Conservation (phyloP, 2,329 filamentous ascomycete genomes). For the Trichoderma cornu-damae region DNA sequence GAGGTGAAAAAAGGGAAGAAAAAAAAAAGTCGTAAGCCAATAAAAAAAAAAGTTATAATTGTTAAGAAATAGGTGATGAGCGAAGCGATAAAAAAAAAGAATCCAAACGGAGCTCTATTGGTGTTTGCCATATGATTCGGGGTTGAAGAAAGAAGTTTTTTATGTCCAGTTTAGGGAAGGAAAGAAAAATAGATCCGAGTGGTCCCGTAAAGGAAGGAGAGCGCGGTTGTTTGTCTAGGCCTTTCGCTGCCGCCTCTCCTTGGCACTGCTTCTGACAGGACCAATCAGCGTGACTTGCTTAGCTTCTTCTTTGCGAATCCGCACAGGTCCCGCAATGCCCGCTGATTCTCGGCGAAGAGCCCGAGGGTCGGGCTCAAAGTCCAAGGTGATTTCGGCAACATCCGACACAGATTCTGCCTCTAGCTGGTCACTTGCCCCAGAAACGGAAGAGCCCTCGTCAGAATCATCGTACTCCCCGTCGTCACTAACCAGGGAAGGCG, state of each 20-base stretch:
- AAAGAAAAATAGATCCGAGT: no score
- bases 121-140: background rate
- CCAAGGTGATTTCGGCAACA: conserved; percentile 57
- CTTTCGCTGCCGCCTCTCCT: conserved; percentile 30
- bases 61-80: background rate
- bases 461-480: conserved; percentile 74
- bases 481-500: conserved; percentile 74
- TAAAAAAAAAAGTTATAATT: conserved; percentile 11
- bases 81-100: conserved; percentile 12
- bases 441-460: conserved; percentile 57
- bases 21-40: conserved; percentile 7
- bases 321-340: conserved; percentile 41
- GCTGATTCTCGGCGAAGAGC: conserved; percentile 42
- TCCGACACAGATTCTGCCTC: conserved; percentile 58
- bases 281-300: conserved; percentile 54
- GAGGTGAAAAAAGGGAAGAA: no score
- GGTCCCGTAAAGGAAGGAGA: background rate
- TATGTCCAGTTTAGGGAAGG: conserved; percentile 3
- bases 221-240: conserved; percentile 18
- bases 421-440: conserved; percentile 51
- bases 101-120: conserved; percentile 18
- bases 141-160: background rate
- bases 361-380: conserved; percentile 49
- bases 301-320: conserved; percentile 49
- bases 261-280: conserved; percentile 42